phyloP scores from a whole-genome alignment of 2,329 filamentous ascomycete genomes.

The Biscogniauxia sp. region DNA sequence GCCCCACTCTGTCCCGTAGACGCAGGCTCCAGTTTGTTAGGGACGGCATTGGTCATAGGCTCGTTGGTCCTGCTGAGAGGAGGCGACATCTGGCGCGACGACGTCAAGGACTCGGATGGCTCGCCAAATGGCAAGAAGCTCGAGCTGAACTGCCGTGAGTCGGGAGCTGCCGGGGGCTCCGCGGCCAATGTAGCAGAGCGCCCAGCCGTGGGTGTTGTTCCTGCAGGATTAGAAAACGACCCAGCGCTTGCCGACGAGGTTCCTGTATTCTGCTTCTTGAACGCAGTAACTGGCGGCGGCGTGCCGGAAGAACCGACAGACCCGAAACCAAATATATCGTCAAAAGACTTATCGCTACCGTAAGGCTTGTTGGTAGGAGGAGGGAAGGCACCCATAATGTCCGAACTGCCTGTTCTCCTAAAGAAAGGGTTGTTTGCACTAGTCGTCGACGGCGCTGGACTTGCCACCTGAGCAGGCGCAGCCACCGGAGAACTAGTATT shows the following conservation, averaged over 20 bases:
- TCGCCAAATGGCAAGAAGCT: slow-evolving; percentile 70
- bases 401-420: slow-evolving; percentile 63
- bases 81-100: slow-evolving; percentile 75
- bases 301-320: slow-evolving; percentile 41
- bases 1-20: slow-evolving; percentile 36
- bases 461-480: slow-evolving; percentile 54
- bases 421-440: slow-evolving; percentile 96
- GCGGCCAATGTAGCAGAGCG: slow-evolving; percentile 57
- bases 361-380: slow-evolving; percentile 45
- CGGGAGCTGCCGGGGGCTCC: slow-evolving; percentile 64
- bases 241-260: slow-evolving; percentile 52
- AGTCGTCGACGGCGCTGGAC: slow-evolving; percentile 65
- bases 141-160: slow-evolving; percentile 75
- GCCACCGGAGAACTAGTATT: slow-evolving; percentile 49
- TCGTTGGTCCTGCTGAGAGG: slow-evolving; percentile 62
- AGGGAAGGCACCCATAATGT: slow-evolving; percentile 55
- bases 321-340: slow-evolving; percentile 77
- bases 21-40: slow-evolving; percentile 38
- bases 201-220: slow-evolving; percentile 62
- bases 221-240: slow-evolving; percentile 52
- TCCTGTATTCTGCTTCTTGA: slow-evolving; percentile 60
- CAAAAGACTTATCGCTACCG: slow-evolving; percentile 68
- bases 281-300: slow-evolving; percentile 52
- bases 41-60: slow-evolving; percentile 28
- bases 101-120: slow-evolving; percentile 66